These are phyloP conservation scores for Cyberlindnera subsufficiens DNA, from an alignment of 805 yeast species.

Conservation along the genomic window DNA sequence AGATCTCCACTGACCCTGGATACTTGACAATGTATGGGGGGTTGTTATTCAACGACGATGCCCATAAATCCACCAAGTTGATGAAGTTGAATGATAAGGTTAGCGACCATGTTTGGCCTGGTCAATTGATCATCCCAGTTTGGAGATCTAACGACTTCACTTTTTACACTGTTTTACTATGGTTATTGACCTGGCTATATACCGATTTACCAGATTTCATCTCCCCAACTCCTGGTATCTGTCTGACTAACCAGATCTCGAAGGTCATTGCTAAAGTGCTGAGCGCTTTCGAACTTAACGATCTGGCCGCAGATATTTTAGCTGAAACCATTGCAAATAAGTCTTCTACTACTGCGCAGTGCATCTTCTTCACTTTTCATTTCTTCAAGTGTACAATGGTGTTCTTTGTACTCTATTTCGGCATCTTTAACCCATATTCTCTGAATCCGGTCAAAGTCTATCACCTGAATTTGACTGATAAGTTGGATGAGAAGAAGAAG, in stretches of 20 bases:
- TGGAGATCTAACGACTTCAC: slow-evolving; percentile 48
- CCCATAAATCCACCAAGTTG: slow-evolving; percentile 39
- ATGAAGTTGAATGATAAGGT: slow-evolving; percentile 44
- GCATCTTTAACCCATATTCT: slow-evolving; percentile 72
- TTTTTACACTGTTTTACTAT: slow-evolving; percentile 31
- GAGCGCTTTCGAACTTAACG: slow-evolving; percentile 30
- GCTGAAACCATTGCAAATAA: slow-evolving; percentile 41
- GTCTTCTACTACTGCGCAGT: slow-evolving; percentile 44
- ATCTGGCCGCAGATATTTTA: slow-evolving; percentile 40
- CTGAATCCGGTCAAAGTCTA: slow-evolving; percentile 34
- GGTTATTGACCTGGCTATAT: slow-evolving; percentile 71
- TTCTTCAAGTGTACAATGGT: slow-evolving; percentile 51
- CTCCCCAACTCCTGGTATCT: slow-evolving; percentile 89
- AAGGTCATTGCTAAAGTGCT: slow-evolving; percentile 25
- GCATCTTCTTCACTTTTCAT: slow-evolving; percentile 70
- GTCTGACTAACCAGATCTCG: slow-evolving; percentile 59
- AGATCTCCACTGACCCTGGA: slow-evolving; percentile 66
- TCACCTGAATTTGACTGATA: slow-evolving; percentile 28
- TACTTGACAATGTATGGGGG: slow-evolving; percentile 80
- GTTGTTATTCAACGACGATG: slow-evolving; percentile 57
- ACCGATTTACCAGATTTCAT: slow-evolving; percentile 87
- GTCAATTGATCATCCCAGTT: slow-evolving; percentile 75
- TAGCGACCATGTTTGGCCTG: slow-evolving; percentile 76
- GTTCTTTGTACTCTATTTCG: slow-evolving; percentile 55
- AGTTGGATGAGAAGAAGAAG: slow-evolving; percentile 27